Base-by-base conservation (phyloP, 2,329 filamentous ascomycete genomes). In the Ceratocystis smalleyi region DNA sequence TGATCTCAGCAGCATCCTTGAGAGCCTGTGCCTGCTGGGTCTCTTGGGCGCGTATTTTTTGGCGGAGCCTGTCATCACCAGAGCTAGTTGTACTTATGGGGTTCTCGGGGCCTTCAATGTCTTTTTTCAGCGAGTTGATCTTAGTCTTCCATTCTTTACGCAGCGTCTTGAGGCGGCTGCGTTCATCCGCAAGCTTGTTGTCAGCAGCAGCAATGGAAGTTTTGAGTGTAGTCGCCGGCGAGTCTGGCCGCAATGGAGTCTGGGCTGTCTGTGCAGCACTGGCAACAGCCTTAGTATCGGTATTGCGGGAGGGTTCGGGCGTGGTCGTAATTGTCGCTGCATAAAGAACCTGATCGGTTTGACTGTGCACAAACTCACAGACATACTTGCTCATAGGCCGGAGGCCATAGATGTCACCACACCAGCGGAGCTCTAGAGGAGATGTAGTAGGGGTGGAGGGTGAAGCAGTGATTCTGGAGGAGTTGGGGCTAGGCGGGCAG, bases 81-180 rank as follows among this genome's bases (percentile, higher is more conserved):
- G 85, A 85, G 67, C 87, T 87, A 17, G 83, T 80, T 43, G 86
- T 86, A 65, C 84, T 79, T 57, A 89, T 81, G 68, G 85, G 84
- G 66, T 79, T 79, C 66, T 82, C 81, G 45, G 88, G 78, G 61
- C 80, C 81, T 70, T 91, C 87, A 67, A 89, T 87, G 69, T 92
- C 88, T 73, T 86, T 89, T 70, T 82, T 85, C 69, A 88, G 75
- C 22, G 80, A 76, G 68, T 86, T 85, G 67, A 86, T 78, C 68
- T 83, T 83, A 61, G 81, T 81, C 71, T 88, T 87, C 74, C 88
- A 88, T 66, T 91, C 88, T 72, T 88, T 89, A 67, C 87, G 85
- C 67, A 82, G 79, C 43, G 82, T 81, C 75, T 88, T 89, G 69
- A 89, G 80, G 62, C 83, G 82, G 66, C 81, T 79, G 69, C 83